These are phyloP conservation scores for Picea engelmannii DNA, from an alignment of 83 land plant genomes.

Conservation along the genomic window DNA sequence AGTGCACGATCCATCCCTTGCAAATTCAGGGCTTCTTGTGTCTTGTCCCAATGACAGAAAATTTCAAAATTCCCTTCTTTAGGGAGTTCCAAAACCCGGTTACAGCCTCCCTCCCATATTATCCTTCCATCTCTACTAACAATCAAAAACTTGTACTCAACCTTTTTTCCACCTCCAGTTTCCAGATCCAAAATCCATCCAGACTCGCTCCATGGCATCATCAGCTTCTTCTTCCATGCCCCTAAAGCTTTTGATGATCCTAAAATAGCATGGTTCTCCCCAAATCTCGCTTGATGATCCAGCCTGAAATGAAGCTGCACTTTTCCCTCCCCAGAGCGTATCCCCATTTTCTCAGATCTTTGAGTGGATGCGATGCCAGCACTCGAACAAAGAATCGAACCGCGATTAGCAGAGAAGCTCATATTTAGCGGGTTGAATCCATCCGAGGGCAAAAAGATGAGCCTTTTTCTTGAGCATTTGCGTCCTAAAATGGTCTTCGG, in stretches of 20 bases:
- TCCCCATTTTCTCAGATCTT: background rate
- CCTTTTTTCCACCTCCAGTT: constrained; percentile 38
- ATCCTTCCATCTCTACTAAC: constrained; percentile 40
- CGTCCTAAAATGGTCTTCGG: no score
- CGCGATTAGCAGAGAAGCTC: no score
- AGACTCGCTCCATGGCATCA: constrained; percentile 83
- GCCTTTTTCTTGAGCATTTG: no score
- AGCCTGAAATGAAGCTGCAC: constrained; percentile 51
- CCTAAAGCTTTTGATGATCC: constrained; percentile 86
- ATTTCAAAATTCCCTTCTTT: constrained; percentile 50
- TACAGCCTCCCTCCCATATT: constrained; percentile 83
- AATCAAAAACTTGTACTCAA: constrained; percentile 86
- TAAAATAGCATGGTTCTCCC: constrained; percentile 73
- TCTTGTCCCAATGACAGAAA: constrained; percentile 77
- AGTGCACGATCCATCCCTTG: background rate
- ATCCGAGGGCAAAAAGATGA: no score
- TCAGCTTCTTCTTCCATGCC: constrained; percentile 70
- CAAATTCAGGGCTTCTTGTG: constrained; percentile 47
- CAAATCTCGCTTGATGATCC: constrained; percentile 90
- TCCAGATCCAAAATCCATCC: constrained; percentile 90
- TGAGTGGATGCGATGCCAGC: no score
- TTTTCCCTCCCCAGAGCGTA: constrained; percentile 31
- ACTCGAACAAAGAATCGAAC: no score
- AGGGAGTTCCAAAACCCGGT: constrained; percentile 67
- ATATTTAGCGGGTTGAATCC: no score